A percentile compares a stretch with the other conserved stretches of the same genome.
phyloP scores from a whole-genome alignment of 208 protist genomes.

The Angomonas ambiguus region DNA sequence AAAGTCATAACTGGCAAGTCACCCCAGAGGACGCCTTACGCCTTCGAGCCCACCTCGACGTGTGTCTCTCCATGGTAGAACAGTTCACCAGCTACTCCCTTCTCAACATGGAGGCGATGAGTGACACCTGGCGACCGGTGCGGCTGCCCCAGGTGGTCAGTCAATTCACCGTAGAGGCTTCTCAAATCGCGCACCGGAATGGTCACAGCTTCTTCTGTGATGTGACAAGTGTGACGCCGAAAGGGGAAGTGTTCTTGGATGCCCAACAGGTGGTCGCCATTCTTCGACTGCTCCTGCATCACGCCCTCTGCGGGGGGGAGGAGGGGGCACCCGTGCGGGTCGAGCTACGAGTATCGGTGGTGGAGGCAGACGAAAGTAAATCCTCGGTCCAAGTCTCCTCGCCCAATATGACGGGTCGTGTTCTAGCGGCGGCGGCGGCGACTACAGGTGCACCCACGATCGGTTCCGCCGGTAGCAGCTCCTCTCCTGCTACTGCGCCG shows the following conservation, averaged over 20 bases:
- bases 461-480: too few species aligned
- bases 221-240: slow-evolving; percentile 44
- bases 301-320: slow-evolving; percentile 20
- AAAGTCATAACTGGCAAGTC: slow-evolving; percentile 45
- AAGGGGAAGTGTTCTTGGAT: slow-evolving; percentile 72
- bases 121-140: slow-evolving; percentile 67
- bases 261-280: slow-evolving; percentile 46
- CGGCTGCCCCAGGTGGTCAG: slow-evolving; percentile 44
- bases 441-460: too few species aligned
- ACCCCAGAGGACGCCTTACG: slow-evolving; percentile 51
- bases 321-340: slow-evolving; percentile 21
- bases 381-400: too few species aligned
- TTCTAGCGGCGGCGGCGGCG: too few species aligned
- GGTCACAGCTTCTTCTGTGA: slow-evolving; percentile 49
- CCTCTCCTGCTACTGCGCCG: too few species aligned
- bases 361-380: slow-evolving; percentile 24
- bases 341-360: slow-evolving; percentile 41
- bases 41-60: slow-evolving; percentile 64
- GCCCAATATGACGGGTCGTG: too few species aligned
- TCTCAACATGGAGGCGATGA: slow-evolving; percentile 77
- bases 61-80: slow-evolving; percentile 59
- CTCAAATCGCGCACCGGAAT: slow-evolving; percentile 16
- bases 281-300: slow-evolving; percentile 37
- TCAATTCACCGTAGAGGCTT: slow-evolving; percentile 48
- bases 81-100: slow-evolving; percentile 61